phyloP scores from a whole-genome alignment of 2,329 filamentous ascomycete species.

The Stachybotrys echinatus region DNA sequence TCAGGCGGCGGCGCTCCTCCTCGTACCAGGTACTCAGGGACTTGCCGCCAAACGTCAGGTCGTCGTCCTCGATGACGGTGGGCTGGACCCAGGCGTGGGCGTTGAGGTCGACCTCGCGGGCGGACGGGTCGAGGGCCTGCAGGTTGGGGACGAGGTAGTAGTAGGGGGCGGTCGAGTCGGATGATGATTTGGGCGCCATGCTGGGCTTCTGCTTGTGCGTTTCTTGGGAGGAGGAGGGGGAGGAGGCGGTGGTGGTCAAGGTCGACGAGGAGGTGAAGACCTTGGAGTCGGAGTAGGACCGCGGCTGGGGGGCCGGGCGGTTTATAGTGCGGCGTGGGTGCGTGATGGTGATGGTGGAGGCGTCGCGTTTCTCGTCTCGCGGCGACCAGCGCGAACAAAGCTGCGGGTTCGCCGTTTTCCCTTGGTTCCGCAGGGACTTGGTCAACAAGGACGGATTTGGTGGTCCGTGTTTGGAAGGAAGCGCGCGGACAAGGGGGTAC shows the following conservation, averaged over 20 bases:
- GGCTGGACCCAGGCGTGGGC: constrained; percentile 43
- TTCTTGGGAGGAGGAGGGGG: not conserved
- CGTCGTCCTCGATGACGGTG: constrained; percentile 56
- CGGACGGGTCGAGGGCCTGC: constrained; percentile 23
- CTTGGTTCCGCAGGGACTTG: not conserved
- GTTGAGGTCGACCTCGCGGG: constrained; percentile 25
- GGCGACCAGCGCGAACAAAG: not conserved
- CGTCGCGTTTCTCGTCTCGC: not conserved
- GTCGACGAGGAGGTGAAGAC: not conserved
- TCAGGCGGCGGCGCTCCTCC: constrained; percentile 45
- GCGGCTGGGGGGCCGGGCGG: not conserved
- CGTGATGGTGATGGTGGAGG: not conserved
- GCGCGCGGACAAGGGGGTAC: not conserved
- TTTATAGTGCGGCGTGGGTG: no score
- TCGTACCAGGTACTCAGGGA: constrained; percentile 55
- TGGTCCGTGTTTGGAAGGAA: not conserved
- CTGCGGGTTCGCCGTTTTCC: not conserved
- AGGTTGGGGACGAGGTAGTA: constrained; percentile 28
- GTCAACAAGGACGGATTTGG: not conserved
- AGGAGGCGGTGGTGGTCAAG: not conserved
- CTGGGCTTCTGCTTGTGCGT: not conserved
- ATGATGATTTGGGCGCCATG: constrained; percentile 1
- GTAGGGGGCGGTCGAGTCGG: constrained; percentile 8
- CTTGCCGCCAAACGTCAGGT: constrained; percentile 57
- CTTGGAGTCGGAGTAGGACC: not conserved